Evolutionary conservation across 805 yeast species (phyloP), one percentile per base, ranked within the genome.

Genomic region (Zygoascus bituminiphila): DNA sequence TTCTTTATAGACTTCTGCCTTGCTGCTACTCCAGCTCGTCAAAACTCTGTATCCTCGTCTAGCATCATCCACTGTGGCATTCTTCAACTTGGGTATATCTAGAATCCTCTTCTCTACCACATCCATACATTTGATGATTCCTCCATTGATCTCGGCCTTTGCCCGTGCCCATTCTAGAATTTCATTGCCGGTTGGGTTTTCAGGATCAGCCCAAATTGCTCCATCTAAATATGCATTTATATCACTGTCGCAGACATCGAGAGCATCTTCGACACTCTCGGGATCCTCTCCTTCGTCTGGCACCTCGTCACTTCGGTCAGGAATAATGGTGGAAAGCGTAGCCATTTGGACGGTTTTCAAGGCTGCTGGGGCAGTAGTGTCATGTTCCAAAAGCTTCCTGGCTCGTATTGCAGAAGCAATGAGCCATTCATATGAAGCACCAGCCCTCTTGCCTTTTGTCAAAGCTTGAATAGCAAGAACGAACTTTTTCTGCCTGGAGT

Each of bases 391-490:
- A 1, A 66, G 54, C 25, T 62, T 50, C 21, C 65, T 57, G 42
- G 73, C 63, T 44, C 64, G 57, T 15, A 64, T 57, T 2, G 70
- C 70, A 51, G 62, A 63, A 5, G 65, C 47, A 2, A 55, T 55
- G 19, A 65, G 26, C 57, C 59, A 55, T 24, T 58, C 53, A 2
- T 44, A 49, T 5, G 56, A 25, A 5, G 63, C 62, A 4, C 69
- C 73, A 22, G 68, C 57, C 43, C 64, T 64, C 53, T 66, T 67
- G 61, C 76, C 73, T 56, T 65, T 72, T 49, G 69, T 70, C 48
- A 76, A 58, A 1, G 78, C 72, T 57, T 74, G 80, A 43, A 73
- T 62, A 5, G 81, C 79, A 54, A 77, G 66, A 25, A 76, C 72
- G 54, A 74, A 76, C 62, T 77, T 76, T 43, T 70, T 67, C 51